phyloP scores from a whole-genome alignment of 1,284 basidiomycete genomes.

The Pseudozyma sp. region DNA sequence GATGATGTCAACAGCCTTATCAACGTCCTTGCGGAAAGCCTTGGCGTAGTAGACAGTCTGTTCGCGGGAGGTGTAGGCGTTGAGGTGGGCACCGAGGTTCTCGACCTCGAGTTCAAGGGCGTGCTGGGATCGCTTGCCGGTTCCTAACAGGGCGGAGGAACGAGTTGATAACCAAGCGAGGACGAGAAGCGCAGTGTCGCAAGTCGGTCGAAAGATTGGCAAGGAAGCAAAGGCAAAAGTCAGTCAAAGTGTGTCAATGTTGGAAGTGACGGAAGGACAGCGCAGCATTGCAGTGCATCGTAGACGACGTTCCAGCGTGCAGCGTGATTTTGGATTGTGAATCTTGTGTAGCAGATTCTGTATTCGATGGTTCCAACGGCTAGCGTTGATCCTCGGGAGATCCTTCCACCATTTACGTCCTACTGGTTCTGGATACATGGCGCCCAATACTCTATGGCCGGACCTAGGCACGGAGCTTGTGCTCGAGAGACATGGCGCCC shows the following conservation, averaged over 20 bases:
- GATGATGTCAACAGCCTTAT: slow-evolving; percentile 92
- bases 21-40: slow-evolving; percentile 96
- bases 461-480: too few species aligned
- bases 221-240: slow-evolving; percentile 2
- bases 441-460: too few species aligned
- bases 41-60: slow-evolving; percentile 99
- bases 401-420: too few species aligned
- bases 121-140: slow-evolving; percentile 87
- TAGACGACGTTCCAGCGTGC: neutral
- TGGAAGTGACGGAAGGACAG: neutral
- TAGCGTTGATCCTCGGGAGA: too few species aligned
- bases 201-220: neutral
- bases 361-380: neutral
- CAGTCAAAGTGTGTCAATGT: slow-evolving; percentile 3
- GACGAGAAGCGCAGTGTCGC: neutral
- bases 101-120: slow-evolving; percentile 96
- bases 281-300: neutral
- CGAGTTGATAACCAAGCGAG: neutral
- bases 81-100: slow-evolving; percentile 96
- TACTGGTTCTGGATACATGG: too few species aligned
- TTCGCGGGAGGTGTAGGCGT: slow-evolving; percentile 98
- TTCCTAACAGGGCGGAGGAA: slow-evolving; percentile 74
- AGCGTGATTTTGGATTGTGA: neutral
- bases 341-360: neutral
- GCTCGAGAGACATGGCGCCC: too few species aligned